These are phyloP conservation scores for Elaeis guineensis DNA, from an alignment of 176 grass and related monocot genomes.

Conservation along the genomic window DNA sequence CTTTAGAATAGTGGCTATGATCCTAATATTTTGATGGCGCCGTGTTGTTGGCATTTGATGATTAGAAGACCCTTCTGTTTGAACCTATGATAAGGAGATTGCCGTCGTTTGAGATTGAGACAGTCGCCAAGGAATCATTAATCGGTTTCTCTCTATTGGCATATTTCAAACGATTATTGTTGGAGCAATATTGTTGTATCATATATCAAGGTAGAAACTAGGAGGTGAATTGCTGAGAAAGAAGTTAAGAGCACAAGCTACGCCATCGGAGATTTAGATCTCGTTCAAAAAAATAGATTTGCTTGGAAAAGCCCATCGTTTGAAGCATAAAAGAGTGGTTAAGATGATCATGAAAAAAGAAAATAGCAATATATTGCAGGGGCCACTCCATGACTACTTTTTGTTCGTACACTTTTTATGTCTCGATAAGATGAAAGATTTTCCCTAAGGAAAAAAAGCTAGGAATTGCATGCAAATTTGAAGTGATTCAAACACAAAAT, in stretches of 20 bases:
- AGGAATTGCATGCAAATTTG: too few species aligned
- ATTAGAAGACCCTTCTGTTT: constrained; percentile 5
- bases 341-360: too few species aligned
- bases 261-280: constrained; percentile 17
- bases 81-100: constrained; percentile 26
- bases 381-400: too few species aligned
- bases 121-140: background rate
- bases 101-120: constrained; percentile 11
- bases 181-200: constrained; percentile 27
- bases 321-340: constrained; percentile 6
- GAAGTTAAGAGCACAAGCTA: constrained; percentile 36
- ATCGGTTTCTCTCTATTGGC: constrained; percentile 40
- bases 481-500: too few species aligned
- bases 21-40: background rate
- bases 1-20: background rate
- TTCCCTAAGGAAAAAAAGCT: too few species aligned
- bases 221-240: constrained; percentile 21
- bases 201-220: constrained; percentile 26
- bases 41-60: background rate
- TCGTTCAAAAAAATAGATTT: constrained; percentile 10
- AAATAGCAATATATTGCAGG: too few species aligned
- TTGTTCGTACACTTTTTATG: too few species aligned
- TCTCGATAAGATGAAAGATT: too few species aligned
- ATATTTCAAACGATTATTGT: constrained; percentile 33
- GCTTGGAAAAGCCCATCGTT: constrained; percentile 21